Evolutionary conservation across 208 protist species (phyloP).

Genomic region (Acanthamoeba sp.): DNA sequence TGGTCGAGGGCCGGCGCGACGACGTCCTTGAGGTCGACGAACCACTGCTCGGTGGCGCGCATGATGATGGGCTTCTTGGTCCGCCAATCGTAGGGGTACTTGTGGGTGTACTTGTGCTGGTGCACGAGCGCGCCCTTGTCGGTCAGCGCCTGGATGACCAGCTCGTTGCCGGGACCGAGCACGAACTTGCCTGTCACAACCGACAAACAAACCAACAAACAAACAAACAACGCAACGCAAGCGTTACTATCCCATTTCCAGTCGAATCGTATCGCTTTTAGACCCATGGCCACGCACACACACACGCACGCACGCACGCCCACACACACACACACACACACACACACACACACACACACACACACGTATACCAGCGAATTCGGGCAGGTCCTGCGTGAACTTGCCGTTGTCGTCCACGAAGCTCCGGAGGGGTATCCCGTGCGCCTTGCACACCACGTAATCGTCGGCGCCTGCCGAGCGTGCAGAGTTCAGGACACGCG

Average conservation of each 20-base stretch:
- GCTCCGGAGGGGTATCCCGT: constrained; percentile 7
- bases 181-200: constrained; percentile 74
- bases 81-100: constrained; percentile 94
- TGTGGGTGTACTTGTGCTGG: constrained; percentile 86
- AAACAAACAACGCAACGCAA: too few relatives aligned
- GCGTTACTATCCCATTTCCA: too few relatives aligned
- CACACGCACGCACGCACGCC: too few relatives aligned
- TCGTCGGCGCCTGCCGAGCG: constrained; percentile 80
- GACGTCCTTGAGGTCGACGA: constrained; percentile 82
- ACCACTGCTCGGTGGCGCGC: constrained; percentile 89
- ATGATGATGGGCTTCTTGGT: constrained; percentile 89
- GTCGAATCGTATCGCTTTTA: too few relatives aligned
- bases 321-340: too few relatives aligned
- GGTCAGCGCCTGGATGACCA: constrained; percentile 78
- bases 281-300: too few relatives aligned
- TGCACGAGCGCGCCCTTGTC: constrained; percentile 76
- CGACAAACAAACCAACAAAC: too few relatives aligned
- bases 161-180: constrained; percentile 78
- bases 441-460: constrained; percentile 28
- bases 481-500: too few relatives aligned
- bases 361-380: constrained; percentile 49
- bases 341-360: too few relatives aligned
- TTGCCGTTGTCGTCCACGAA: constrained; percentile 86
- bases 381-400: constrained; percentile 81
- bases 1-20: constrained; percentile 77